phyloP scores from a whole-genome alignment of 768 basidiomycete species.

The Mycena chlorophos region DNA sequence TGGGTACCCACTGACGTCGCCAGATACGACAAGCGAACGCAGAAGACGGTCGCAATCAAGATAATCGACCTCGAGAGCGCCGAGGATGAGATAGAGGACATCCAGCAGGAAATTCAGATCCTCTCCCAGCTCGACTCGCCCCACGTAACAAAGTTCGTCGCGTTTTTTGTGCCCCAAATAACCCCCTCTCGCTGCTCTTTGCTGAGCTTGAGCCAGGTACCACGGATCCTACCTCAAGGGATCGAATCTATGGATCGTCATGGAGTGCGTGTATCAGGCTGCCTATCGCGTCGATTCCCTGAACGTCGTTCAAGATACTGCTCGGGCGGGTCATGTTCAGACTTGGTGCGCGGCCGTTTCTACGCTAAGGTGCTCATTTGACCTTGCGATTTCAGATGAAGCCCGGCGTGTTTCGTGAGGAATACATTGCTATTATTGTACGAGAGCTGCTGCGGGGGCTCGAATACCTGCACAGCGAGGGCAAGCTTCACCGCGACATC shows the following conservation, averaged over 20 bases:
- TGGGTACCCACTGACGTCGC: neutral
- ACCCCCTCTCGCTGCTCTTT: conserved; percentile 16
- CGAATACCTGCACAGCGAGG: conserved; percentile 94
- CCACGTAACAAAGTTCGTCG: conserved; percentile 87
- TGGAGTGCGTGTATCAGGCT: conserved; percentile 66
- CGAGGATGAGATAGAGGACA: conserved; percentile 99
- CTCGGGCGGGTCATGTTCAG: conserved; percentile 96
- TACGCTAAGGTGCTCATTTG: conserved; percentile 15
- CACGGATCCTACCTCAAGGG: conserved; percentile 96
- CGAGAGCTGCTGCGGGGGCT: conserved; percentile 89
- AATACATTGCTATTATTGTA: conserved; percentile 97
- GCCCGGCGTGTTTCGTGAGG: conserved; percentile 95
- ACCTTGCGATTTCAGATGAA: conserved; percentile 71
- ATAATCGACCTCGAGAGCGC: conserved; percentile 99
- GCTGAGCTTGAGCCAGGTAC: conserved; percentile 55
- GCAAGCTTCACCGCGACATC: conserved; percentile 98
- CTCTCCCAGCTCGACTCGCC: conserved; percentile 94
- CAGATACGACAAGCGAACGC: conserved; percentile 93
- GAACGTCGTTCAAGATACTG: conserved; percentile 69
- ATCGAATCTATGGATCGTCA: conserved; percentile 97
- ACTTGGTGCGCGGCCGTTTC: conserved; percentile 58
- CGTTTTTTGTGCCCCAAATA: conserved; percentile 1
- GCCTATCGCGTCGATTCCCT: neutral
- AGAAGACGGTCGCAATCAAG: conserved; percentile 98
- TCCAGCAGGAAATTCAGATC: conserved; percentile 98